phyloP scores from a whole-genome alignment of 2,329 filamentous ascomycete species.

The Nemania bipapillata region DNA sequence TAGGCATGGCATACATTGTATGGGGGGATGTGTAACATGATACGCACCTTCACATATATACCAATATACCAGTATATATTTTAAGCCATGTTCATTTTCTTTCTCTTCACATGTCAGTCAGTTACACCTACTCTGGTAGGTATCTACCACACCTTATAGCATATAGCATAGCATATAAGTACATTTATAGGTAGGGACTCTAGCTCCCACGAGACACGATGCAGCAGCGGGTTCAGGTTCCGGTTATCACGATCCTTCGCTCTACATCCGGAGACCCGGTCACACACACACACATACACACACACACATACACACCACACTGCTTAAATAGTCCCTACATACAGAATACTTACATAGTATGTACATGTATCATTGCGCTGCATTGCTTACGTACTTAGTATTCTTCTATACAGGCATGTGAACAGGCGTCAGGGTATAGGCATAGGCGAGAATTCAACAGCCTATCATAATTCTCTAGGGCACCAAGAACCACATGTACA shows the following conservation, averaged over 20 bases:
- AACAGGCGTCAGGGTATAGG: background rate
- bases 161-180: too few species aligned
- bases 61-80: too few species aligned
- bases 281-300: background rate
- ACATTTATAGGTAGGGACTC: too few species aligned
- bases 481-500: background rate
- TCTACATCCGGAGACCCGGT: conserved; percentile 3
- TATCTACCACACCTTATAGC: too few species aligned
- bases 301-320: background rate
- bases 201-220: conserved; percentile 13
- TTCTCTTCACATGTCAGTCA: too few species aligned
- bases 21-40: background rate
- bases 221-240: conserved; percentile 28
- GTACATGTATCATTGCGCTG: background rate
- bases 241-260: conserved; percentile 19
- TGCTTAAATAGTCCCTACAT: too few species aligned
- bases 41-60: too few species aligned
- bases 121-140: too few species aligned
- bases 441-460: background rate
- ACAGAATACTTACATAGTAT: too few species aligned
- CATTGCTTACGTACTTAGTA: background rate
- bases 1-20: background rate
- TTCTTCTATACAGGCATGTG: background rate
- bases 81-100: too few species aligned
- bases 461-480: background rate